These are phyloP conservation scores for Talaromyces sp. DNA, from an alignment of 2,329 filamentous ascomycete species.

Conservation along the genomic window DNA sequence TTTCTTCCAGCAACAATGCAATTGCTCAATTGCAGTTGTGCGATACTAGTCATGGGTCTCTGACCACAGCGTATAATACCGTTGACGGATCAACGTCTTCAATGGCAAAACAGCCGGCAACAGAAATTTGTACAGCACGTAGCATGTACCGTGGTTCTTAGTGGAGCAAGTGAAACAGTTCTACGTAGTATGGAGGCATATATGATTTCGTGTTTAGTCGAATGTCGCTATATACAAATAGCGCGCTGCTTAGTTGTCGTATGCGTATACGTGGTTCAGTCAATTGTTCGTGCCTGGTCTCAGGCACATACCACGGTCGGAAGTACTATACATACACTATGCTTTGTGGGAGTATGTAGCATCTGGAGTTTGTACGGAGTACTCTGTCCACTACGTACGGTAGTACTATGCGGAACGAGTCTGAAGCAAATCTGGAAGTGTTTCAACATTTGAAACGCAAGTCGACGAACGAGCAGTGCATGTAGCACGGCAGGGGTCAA, in stretches of 20 bases:
- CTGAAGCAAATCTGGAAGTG: neutral
- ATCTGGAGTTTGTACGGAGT: neutral
- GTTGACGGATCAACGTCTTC: neutral
- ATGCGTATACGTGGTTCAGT: neutral
- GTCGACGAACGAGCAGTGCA: neutral
- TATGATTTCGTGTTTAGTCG: neutral
- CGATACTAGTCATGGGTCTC: too few relatives aligned
- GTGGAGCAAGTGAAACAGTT: constrained; percentile 10
- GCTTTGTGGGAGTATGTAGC: neutral
- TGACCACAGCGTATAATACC: neutral
- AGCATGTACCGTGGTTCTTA: neutral
- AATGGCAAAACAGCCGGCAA: neutral
- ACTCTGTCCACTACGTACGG: neutral
- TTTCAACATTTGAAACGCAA: constrained; percentile 5
- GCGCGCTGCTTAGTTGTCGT: neutral
- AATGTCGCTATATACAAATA: too few relatives aligned
- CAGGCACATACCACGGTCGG: neutral
- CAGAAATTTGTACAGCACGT: too few relatives aligned
- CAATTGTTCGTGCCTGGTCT: neutral
- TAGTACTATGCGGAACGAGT: neutral
- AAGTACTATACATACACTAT: neutral
- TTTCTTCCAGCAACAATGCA: neutral
- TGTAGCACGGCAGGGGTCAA: neutral
- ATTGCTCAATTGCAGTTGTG: neutral
- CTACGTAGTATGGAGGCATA: neutral